These are phyloP conservation scores for Saussurea involucrata DNA, from an alignment of 129 eudicot species.

Conservation along the genomic window DNA sequence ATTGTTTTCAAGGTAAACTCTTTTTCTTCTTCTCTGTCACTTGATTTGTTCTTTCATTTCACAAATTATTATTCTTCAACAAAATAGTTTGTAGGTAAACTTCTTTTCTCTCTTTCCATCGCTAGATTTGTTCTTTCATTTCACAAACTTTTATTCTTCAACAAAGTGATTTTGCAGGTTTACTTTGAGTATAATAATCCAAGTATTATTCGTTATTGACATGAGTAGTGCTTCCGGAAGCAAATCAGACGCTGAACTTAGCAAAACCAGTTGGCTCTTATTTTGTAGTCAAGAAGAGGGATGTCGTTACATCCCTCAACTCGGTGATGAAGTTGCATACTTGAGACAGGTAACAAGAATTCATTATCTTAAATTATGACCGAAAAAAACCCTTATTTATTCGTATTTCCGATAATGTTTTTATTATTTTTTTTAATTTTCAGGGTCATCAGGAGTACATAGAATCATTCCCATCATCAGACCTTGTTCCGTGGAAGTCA, in stretches of 20 bases:
- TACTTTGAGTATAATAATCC: too few relatives aligned
- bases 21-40: too few relatives aligned
- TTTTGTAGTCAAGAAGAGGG: constrained; percentile 63
- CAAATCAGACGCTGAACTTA: constrained; percentile 11
- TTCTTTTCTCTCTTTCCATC: too few relatives aligned
- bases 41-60: too few relatives aligned
- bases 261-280: constrained; percentile 72
- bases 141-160: too few relatives aligned
- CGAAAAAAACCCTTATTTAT: neutral
- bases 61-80: too few relatives aligned
- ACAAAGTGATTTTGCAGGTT: too few relatives aligned
- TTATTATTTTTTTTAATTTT: neutral
- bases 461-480: constrained; percentile 6
- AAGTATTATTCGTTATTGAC: too few relatives aligned
- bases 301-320: constrained; percentile 89
- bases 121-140: too few relatives aligned
- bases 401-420: neutral
- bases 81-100: too few relatives aligned
- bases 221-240: constrained; percentile 38
- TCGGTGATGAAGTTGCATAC: constrained; percentile 82
- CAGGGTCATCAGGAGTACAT: constrained; percentile 86
- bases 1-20: too few relatives aligned
- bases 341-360: constrained; percentile 56
- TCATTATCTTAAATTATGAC: neutral
- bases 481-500: constrained; percentile 53